Evolutionary conservation across 371 early-diverging fungal genomes (phyloP), one percentile per base, ranked within the genome.

Genomic region (Zychaea mexicana): DNA sequence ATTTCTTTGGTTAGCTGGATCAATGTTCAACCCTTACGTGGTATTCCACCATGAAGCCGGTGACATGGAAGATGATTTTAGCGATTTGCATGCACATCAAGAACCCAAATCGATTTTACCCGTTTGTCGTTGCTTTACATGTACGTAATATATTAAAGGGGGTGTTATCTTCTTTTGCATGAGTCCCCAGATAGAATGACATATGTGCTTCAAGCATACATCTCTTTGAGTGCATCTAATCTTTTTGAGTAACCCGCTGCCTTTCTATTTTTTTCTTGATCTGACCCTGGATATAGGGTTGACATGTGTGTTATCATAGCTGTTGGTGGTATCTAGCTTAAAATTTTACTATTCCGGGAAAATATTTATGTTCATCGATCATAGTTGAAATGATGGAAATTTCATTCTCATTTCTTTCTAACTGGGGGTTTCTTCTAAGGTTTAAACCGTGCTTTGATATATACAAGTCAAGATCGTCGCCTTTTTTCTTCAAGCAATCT

Each of bases 31-130:
- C 21, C 49, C 49, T 5, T 49, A 4, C 22, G 9, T n/a, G 15
- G n/a, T 36, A 36, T 46, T n/a, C 46, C 46, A 46, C 7, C 7
- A 21, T 1, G 49, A 49, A 49, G 49, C 49, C 49, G 49, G 49
- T 49, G 49, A 49, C 22, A 49, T 49, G 49, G 49, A 49, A 49
- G 49, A 49, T 49, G 49, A 49, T 49, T 49, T 49, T 49, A 49
- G 49, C 49, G 49, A 49, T 3, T 8, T 17, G n/a, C 6, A 22
- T 19, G n/a, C 4, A 4, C 5, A 42, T 17, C 36, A 42, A 1
- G 24, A 22, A 24, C 24, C 13, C 49, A 22, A 24, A 49, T 49
- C 12, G 5, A 4, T 42, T 42, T 42, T 22, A 17, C 22, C 49
- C 6, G 6, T 6, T 49, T 49, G 10, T 49, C 24, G 3, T 15